phyloP scores from a whole-genome alignment of 306 rosid species.

The Vicia villosa region DNA sequence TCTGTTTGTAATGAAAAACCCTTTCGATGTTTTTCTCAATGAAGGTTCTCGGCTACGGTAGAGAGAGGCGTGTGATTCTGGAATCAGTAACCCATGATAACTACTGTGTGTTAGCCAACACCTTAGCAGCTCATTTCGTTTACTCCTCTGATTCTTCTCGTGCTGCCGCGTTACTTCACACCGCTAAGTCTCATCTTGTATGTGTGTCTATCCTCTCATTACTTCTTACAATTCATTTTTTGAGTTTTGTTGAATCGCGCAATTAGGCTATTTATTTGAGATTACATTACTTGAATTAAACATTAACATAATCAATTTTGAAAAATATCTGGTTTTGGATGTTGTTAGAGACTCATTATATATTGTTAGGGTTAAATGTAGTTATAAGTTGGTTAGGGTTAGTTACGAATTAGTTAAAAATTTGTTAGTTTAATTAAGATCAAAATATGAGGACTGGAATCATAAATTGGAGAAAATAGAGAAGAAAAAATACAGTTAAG shows the following conservation, averaged over 20 bases:
- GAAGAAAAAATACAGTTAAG: not conserved
- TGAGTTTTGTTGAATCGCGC: too few species aligned
- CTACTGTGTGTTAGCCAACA: constrained; percentile 79
- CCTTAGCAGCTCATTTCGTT: constrained; percentile 64
- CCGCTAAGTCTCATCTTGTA: constrained; percentile 70
- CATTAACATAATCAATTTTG: too few species aligned
- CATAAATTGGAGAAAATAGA: not conserved
- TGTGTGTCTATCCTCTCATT: constrained; percentile 39
- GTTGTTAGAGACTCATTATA: too few species aligned
- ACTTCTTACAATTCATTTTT: not conserved
- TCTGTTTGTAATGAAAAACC: not conserved
- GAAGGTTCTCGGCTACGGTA: constrained; percentile 74
- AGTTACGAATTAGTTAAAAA: too few species aligned
- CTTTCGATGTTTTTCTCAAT: constrained; percentile 21
- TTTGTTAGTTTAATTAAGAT: too few species aligned
- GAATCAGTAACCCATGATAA: constrained; percentile 66
- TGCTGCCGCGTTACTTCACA: constrained; percentile 51
- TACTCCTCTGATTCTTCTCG: constrained; percentile 54
- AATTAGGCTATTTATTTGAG: too few species aligned
- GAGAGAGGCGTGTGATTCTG: constrained; percentile 74
- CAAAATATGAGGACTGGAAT: not conserved
- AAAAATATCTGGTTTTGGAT: too few species aligned
- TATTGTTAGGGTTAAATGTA: too few species aligned
- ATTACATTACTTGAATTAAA: not conserved
- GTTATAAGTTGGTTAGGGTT: too few species aligned